A percentile compares a stretch with the other conserved stretches of the same genome.
Evolutionary conservation across 192 early-diverging fungal species (phyloP).

Genomic region (Backusella liffmaniae): DNA sequence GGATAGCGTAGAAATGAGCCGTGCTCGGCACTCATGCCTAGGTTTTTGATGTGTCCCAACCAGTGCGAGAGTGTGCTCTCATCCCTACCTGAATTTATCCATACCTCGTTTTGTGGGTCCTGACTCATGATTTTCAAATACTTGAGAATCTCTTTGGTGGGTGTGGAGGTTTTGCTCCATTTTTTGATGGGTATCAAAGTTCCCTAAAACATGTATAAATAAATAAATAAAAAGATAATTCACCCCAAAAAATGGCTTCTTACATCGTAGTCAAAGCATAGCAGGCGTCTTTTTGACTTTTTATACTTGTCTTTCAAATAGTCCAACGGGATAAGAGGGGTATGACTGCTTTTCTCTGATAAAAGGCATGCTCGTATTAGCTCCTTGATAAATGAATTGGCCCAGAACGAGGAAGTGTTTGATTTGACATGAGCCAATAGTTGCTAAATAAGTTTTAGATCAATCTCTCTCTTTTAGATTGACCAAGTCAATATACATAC

Average conservation of each 20-base stretch:
- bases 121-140: slow-evolving; percentile 62
- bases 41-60: slow-evolving; percentile 72
- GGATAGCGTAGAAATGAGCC: slow-evolving; percentile 91
- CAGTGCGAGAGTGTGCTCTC: slow-evolving; percentile 82
- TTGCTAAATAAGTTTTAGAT: slow-evolving; percentile 22
- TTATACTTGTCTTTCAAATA: slow-evolving; percentile 63
- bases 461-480: background rate
- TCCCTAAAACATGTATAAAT: slow-evolving; percentile 57
- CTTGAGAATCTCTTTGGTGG: slow-evolving; percentile 80
- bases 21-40: slow-evolving; percentile 93
- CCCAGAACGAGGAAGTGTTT: slow-evolving; percentile 92
- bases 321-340: slow-evolving; percentile 41
- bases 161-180: slow-evolving; percentile 81
- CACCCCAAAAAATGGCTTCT: background rate
- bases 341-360: slow-evolving; percentile 45
- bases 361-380: slow-evolving; percentile 57
- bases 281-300: slow-evolving; percentile 67
- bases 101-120: slow-evolving; percentile 83
- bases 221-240: background rate
- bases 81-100: slow-evolving; percentile 93
- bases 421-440: slow-evolving; percentile 76
- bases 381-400: slow-evolving; percentile 77
- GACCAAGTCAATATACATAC: slow-evolving; percentile 32
- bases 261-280: slow-evolving; percentile 96
- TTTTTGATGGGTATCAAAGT: slow-evolving; percentile 94